phyloP scores from a whole-genome alignment of 768 basidiomycete genomes.

The Tulasnella sp. region DNA sequence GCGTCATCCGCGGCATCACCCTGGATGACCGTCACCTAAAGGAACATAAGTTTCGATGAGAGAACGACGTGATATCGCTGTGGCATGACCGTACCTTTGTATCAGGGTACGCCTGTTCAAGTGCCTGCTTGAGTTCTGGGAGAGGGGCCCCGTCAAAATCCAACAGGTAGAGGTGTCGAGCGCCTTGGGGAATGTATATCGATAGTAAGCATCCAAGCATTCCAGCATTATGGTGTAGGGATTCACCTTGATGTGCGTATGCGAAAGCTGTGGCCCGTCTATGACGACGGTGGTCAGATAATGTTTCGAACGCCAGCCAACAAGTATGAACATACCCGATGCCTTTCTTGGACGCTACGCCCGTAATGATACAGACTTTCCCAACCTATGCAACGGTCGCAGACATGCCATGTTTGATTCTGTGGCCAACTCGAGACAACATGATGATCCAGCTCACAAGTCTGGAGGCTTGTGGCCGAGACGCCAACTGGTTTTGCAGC shows the following conservation, averaged over 20 bases:
- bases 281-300: neutral
- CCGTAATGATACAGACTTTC: slow-evolving; percentile 86
- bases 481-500: slow-evolving; percentile 24
- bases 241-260: slow-evolving; percentile 30
- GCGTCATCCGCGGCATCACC: slow-evolving; percentile 81
- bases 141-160: slow-evolving; percentile 68
- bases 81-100: slow-evolving; percentile 58
- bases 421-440: neutral
- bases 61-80: neutral
- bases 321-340: slow-evolving; percentile 62
- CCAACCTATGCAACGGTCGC: slow-evolving; percentile 35
- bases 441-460: neutral
- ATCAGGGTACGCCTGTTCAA: slow-evolving; percentile 64
- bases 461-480: slow-evolving; percentile 18
- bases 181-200: slow-evolving; percentile 11
- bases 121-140: slow-evolving; percentile 63
- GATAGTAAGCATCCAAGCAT: neutral
- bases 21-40: slow-evolving; percentile 67
- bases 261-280: slow-evolving; percentile 34
- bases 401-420: neutral
- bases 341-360: slow-evolving; percentile 79
- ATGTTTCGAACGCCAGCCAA: neutral
- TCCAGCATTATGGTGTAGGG: neutral
- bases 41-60: neutral
- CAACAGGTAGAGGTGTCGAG: slow-evolving; percentile 38